Evolutionary conservation across 371 early-diverging fungal species (phyloP).

Genomic region (Mortierella sp.): DNA sequence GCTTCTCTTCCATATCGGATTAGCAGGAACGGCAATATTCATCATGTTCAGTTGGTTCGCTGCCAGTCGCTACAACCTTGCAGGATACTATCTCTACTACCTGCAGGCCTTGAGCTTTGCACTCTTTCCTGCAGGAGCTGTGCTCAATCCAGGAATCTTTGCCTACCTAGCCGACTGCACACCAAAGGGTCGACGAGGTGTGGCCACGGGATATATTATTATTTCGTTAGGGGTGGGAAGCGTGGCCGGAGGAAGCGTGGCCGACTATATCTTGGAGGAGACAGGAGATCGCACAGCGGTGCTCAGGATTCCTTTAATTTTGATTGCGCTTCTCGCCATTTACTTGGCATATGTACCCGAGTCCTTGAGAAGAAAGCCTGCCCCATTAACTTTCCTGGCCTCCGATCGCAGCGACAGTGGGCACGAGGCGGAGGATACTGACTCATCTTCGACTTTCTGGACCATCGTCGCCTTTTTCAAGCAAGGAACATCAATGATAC

Average conservation of each 20-base stretch:
- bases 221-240: not conserved
- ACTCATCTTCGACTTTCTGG: not conserved
- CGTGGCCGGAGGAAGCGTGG: conserved; percentile 13
- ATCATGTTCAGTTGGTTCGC: conserved; percentile 3
- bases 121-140: not conserved
- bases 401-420: not conserved
- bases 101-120: conserved; percentile 7
- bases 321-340: not conserved
- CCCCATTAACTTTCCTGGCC: not conserved
- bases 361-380: not conserved
- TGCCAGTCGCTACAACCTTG: conserved; percentile 7
- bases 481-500: not conserved
- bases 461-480: conserved; percentile 8
- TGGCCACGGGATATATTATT: conserved; percentile 18
- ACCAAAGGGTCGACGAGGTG: not conserved
- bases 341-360: conserved; percentile 24
- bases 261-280: not conserved
- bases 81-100: conserved; percentile 22
- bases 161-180: conserved; percentile 42
- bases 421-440: not conserved
- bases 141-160: conserved; percentile 18
- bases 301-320: not conserved
- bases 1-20: not conserved
- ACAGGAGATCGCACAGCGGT: conserved; percentile 1
- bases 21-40: not conserved